Base-by-base conservation (phyloP, 2,329 filamentous ascomycete species). In the Fusarium redolens region DNA sequence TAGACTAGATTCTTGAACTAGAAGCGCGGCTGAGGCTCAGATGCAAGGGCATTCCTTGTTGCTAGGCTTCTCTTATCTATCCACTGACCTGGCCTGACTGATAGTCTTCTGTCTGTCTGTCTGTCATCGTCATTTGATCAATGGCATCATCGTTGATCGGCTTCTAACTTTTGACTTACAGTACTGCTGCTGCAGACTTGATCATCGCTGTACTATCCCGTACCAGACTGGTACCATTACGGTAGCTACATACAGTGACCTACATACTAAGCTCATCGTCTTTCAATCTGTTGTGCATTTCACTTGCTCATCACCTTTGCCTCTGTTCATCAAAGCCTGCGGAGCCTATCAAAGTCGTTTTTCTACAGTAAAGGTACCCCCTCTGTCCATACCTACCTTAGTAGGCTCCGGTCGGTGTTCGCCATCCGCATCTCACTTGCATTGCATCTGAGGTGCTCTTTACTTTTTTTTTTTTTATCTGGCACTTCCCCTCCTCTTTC, bases 31-130 rank as follows among this genome's bases (percentile, higher is more conserved):
- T 72, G 58, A 68, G 61, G 58, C 56, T 73, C 47, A 45, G 48
- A 56, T 69, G 54, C 69, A 74, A 69, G 73, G 73, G 60, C 61
- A 35, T 68, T 70, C 72, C 65, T 75, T 68, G 56, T 52, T 64
- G 52, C 40, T 60, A 35, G 57, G 50, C 41, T 13, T 33, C 37
- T 68, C 43, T 73, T 63, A 57, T 65, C 65, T 56, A 44, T 54
- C 35, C 50, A 54, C 50, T 40, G 50, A 14, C 33, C 50, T 38
- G 31, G 22, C 68, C 63, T 73, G 56, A 60, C 75, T 66, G 44
- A 62, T 35, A 31, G 57, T 31, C 20, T 28, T 48, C 22, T 22
- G 8, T n/a, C 28, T 37, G 17, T 9, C 50, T 67, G 61, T 72
- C 60, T 61, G 65, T 51, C 64, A 50, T 64, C 44, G 64, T 71